Conservation (phyloP, 495 filamentous ascomycete genomes). For the Penicillium pancosmium region DNA sequence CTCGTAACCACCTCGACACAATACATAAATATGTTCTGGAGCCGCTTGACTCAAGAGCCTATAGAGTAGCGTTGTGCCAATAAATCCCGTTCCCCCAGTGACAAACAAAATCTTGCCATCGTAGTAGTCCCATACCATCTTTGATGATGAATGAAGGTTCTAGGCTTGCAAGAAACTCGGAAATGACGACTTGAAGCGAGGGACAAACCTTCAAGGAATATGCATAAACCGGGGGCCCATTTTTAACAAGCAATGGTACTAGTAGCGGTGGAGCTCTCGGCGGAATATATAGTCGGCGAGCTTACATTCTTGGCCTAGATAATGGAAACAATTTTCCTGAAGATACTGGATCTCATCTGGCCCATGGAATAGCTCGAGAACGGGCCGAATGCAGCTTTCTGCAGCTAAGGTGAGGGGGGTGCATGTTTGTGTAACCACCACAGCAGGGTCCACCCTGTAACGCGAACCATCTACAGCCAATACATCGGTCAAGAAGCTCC, state of each 20-base stretch:
- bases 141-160: background rate
- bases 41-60: slow-evolving; percentile 24
- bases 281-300: slow-evolving; percentile 6
- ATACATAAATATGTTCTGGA: slow-evolving; percentile 27
- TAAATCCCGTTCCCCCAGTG: slow-evolving; percentile 28
- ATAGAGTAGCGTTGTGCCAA: slow-evolving; percentile 28
- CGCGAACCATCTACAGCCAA: slow-evolving; percentile 16
- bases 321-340: background rate
- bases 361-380: slow-evolving; percentile 4
- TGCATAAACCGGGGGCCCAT: background rate
- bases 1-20: slow-evolving; percentile 29
- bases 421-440: slow-evolving; percentile 22
- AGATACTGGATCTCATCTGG: background rate
- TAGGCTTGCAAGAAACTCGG: background rate
- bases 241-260: background rate
- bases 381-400: slow-evolving; percentile 13
- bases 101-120: slow-evolving; percentile 28
- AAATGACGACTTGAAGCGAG: background rate
- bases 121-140: slow-evolving; percentile 33
- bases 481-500: slow-evolving; percentile 4
- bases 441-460: slow-evolving; percentile 8
- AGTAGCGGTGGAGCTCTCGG: slow-evolving; percentile 9
- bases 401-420: slow-evolving; percentile 23
- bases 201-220: background rate
- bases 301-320: background rate